phyloP scores from a whole-genome alignment of 164 flowering plant genomes.

The Tetrastigma voinierianum region DNA sequence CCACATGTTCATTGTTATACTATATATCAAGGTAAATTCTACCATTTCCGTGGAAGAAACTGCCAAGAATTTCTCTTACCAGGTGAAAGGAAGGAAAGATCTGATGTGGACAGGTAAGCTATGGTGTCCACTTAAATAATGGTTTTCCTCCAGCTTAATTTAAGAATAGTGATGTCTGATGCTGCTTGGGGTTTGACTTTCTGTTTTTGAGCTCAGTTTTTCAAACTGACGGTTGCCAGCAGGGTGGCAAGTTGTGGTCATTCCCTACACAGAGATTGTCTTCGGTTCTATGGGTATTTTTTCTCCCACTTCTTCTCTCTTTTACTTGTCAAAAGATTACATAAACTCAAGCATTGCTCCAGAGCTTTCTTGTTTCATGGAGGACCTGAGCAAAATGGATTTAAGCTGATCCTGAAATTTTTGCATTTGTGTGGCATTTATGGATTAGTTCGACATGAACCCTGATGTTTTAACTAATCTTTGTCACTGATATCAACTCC shows the following conservation, averaged over 20 bases:
- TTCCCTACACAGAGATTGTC: constrained; percentile 96
- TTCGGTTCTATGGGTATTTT: constrained; percentile 97
- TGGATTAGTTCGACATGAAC: not conserved
- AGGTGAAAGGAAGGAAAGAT: constrained; percentile 95
- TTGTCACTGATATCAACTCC: not conserved
- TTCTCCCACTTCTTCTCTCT: constrained; percentile 1
- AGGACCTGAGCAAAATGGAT: not conserved
- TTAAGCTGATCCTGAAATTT: not conserved
- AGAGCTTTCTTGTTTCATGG: too few relatives aligned
- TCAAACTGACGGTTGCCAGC: constrained; percentile 99
- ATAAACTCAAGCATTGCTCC: not conserved
- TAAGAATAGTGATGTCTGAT: constrained; percentile 94
- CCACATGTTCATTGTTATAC: constrained; percentile 98
- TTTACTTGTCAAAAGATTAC: not conserved
- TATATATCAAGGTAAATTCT: constrained; percentile 88
- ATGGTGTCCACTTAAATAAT: constrained; percentile 71
- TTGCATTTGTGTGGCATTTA: not conserved
- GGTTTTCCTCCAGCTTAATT: constrained; percentile 96
- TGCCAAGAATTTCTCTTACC: constrained; percentile 67
- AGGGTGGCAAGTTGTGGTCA: constrained; percentile 99
- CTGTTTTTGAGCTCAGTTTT: constrained; percentile 99
- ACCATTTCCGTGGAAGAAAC: constrained; percentile 91
- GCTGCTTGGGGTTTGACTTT: constrained; percentile 99
- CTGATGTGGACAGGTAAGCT: constrained; percentile 99
- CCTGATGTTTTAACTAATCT: not conserved